phyloP scores from a whole-genome alignment of 2,329 filamentous ascomycete genomes.

The Gaeumannomyces sp. region DNA sequence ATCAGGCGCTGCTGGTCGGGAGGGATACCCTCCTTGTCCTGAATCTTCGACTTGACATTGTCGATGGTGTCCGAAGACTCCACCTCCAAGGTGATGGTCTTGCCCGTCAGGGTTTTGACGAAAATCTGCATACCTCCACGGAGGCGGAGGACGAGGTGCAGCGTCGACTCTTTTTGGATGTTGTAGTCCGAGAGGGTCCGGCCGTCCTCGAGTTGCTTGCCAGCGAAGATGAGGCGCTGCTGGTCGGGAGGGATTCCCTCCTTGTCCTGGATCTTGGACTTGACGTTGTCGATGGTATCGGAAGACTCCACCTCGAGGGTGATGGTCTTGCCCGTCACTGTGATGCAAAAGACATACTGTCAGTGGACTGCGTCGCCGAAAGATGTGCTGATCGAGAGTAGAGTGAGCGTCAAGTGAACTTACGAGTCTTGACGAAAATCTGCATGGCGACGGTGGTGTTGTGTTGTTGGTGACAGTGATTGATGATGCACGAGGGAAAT shows the following conservation, averaged over 20 bases:
- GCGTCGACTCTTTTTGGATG: conserved; percentile 60
- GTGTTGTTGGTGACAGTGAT: conserved; percentile 1
- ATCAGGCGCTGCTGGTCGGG: conserved; percentile 95
- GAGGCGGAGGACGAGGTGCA: conserved; percentile 70
- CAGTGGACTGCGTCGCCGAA: conserved; percentile 33
- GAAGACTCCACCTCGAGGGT: conserved; percentile 77
- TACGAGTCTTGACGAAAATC: conserved; percentile 97
- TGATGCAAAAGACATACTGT: conserved; percentile 13
- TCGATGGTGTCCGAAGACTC: conserved; percentile 89
- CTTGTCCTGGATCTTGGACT: conserved; percentile 88
- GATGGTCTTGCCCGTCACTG: conserved; percentile 82
- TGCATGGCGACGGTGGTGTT: conserved; percentile 58
- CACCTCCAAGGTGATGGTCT: conserved; percentile 89
- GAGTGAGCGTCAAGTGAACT: conserved; percentile 34
- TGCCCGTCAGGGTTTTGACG: conserved; percentile 83
- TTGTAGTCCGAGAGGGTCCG: conserved; percentile 81
- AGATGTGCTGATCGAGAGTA: background rate
- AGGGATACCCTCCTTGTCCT: conserved; percentile 96
- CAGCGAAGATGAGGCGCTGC: conserved; percentile 85
- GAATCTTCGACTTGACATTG: conserved; percentile 95
- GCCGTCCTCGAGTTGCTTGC: conserved; percentile 42
- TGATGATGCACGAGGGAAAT: conserved; percentile 13
- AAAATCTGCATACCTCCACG: conserved; percentile 64
- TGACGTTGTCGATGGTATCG: conserved; percentile 90
- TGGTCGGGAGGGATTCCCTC: conserved; percentile 86